Conservation (phyloP, 202 grass and related monocot genomes). For the Setaria viridis region DNA sequence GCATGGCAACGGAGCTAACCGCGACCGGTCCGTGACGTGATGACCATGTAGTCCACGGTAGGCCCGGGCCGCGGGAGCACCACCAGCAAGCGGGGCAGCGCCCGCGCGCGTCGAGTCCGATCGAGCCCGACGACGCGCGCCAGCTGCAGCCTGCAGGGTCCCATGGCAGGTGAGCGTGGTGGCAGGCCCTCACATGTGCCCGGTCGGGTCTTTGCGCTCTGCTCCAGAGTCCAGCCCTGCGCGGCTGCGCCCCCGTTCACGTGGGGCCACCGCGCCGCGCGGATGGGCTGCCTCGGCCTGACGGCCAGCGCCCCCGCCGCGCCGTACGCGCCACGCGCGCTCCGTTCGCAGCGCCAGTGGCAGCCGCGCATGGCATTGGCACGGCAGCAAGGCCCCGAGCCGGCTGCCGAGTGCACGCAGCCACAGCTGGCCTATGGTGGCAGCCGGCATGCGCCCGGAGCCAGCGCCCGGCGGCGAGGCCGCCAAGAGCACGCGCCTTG, state of each 20-base stretch:
- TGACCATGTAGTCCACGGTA: conserved; percentile 23
- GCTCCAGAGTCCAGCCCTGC: neutral
- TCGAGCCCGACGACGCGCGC: neutral
- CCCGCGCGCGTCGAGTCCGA: neutral
- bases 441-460: neutral
- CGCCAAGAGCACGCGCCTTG: no score
- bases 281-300: neutral
- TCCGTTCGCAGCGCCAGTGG: neutral
- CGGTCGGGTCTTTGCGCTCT: neutral
- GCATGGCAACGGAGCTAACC: neutral
- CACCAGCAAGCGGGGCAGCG: no score
- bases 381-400: neutral
- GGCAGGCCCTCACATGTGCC: conserved; percentile 17
- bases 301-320: neutral
- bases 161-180: neutral
- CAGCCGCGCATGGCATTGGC: conserved; percentile 7
- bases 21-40: conserved; percentile 4
- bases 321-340: neutral
- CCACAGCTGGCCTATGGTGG: neutral
- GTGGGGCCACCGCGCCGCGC: conserved; percentile 1
- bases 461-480: neutral
- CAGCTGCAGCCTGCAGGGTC: neutral
- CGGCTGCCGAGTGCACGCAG: neutral
- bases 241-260: neutral
- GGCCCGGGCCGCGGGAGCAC: no score